These are phyloP conservation scores for Suhomyces atakaporum DNA, from an alignment of 1,139 yeast genomes.

Conservation along the genomic window DNA sequence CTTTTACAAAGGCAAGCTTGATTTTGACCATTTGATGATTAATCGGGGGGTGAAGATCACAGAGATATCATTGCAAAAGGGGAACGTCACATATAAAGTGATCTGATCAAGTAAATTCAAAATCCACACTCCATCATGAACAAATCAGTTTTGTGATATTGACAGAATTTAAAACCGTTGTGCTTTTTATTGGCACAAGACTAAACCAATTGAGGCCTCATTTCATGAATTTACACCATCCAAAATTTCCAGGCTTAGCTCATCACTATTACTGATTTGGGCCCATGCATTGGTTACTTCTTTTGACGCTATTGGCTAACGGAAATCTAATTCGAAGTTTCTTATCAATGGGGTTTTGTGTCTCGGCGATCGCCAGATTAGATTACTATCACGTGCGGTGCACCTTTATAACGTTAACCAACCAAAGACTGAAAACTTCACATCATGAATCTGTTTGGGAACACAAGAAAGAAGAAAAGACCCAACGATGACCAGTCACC, in stretches of 20 bases:
- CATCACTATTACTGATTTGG: no score
- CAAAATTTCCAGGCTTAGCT: no score
- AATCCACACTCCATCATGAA: no score
- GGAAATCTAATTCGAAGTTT: no score
- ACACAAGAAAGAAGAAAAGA: slow-evolving; percentile 2
- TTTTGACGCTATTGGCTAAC: background rate
- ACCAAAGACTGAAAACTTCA: no score
- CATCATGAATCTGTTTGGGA: background rate
- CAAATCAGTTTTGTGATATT: no score
- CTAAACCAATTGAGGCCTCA: no score
- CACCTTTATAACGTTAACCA: background rate
- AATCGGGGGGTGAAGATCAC: slow-evolving; percentile 34
- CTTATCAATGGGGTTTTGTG: background rate
- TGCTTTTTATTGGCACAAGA: no score
- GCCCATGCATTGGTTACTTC: no score
- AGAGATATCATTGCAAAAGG: slow-evolving; percentile 4
- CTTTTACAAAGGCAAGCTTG: slow-evolving; percentile 33
- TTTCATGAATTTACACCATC: no score
- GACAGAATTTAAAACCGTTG: no score
- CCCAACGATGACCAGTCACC: background rate
- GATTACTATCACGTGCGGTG: background rate
- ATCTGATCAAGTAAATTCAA: no score
- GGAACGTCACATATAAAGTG: slow-evolving; percentile 8
- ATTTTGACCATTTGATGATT: slow-evolving; percentile 34
- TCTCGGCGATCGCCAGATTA: slow-evolving; percentile 1